These are phyloP conservation scores for Blakeslea trispora DNA, from an alignment of 371 early-diverging fungal species.

Conservation along the genomic window DNA sequence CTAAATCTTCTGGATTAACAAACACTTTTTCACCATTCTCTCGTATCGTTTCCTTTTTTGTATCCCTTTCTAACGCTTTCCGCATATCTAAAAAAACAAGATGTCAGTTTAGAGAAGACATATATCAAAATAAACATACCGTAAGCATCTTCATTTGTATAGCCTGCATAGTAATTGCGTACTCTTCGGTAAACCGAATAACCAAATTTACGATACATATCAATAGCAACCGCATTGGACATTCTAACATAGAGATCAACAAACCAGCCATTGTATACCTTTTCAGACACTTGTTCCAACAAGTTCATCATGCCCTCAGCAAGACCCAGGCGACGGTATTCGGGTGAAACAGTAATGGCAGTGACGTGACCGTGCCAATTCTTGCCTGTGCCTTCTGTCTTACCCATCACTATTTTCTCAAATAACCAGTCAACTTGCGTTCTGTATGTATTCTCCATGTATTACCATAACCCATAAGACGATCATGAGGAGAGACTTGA, in stretches of 20 bases:
- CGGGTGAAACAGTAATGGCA: conserved; percentile 97
- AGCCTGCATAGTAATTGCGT: conserved; percentile 85
- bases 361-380: conserved; percentile 99
- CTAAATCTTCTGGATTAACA: conserved; percentile 62
- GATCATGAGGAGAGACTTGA: conserved; percentile 74
- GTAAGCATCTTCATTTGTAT: conserved; percentile 77
- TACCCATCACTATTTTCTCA: conserved; percentile 86
- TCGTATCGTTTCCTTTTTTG: conserved; percentile 63
- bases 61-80: conserved; percentile 82
- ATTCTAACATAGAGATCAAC: conserved; percentile 97
- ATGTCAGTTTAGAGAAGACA: too few species aligned
- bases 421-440: too few species aligned
- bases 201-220: conserved; percentile 95
- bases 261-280: conserved; percentile 93
- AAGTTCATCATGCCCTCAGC: conserved; percentile 91
- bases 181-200: conserved; percentile 94
- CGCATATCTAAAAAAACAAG: conserved; percentile 73
- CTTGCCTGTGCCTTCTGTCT: conserved; percentile 88
- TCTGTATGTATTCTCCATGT: too few species aligned
- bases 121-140: too few species aligned
- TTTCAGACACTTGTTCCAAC: conserved; percentile 92
- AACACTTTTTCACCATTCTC: conserved; percentile 63
- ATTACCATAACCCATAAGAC: conserved; percentile 88
- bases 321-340: conserved; percentile 90
- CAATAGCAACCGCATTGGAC: conserved; percentile 94